Percentiles rank a stretch among this genome's conserved stretches.
Evolutionary conservation across 345 rosid species (phyloP).

Genomic region (Eutrema japonicum): DNA sequence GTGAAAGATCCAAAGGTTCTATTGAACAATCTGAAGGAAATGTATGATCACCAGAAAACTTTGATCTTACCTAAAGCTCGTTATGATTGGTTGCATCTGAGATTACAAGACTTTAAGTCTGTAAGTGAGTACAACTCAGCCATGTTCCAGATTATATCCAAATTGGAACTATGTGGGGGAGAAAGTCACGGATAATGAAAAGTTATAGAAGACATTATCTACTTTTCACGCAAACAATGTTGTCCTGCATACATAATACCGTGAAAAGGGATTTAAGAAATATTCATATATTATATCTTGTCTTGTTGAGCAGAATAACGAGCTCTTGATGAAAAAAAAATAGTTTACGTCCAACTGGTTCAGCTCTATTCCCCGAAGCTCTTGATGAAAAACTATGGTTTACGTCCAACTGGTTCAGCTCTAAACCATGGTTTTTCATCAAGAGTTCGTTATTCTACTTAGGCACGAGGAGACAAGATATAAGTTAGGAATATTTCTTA

Average conservation of each 20-base stretch:
- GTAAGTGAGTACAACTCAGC: not conserved
- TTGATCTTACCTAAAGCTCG: not conserved
- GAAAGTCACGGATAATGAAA: not conserved
- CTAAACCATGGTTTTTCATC: too few species aligned
- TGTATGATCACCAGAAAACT: not conserved
- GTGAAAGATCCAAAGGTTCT: not conserved
- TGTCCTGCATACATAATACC: not conserved
- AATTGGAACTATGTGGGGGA: not conserved
- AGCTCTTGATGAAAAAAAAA: too few species aligned
- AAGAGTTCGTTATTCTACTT: too few species aligned
- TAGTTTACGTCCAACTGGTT: too few species aligned
- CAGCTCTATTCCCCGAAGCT: too few species aligned
- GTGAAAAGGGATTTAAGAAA: not conserved
- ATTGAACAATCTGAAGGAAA: not conserved
- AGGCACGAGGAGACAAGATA: too few species aligned
- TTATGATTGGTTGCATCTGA: not conserved
- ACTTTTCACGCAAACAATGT: too few species aligned
- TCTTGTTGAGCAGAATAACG: not conserved
- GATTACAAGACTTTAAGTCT: constrained; percentile 1
- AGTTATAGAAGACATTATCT: not conserved
- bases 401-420: too few species aligned
- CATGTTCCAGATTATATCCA: too few species aligned
- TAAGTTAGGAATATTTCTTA: too few species aligned
- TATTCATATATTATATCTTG: not conserved
- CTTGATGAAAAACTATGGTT: too few species aligned